Conservation (phyloP, 371 early-diverging fungal genomes). For the Syncephalastrum monosporum region DNA sequence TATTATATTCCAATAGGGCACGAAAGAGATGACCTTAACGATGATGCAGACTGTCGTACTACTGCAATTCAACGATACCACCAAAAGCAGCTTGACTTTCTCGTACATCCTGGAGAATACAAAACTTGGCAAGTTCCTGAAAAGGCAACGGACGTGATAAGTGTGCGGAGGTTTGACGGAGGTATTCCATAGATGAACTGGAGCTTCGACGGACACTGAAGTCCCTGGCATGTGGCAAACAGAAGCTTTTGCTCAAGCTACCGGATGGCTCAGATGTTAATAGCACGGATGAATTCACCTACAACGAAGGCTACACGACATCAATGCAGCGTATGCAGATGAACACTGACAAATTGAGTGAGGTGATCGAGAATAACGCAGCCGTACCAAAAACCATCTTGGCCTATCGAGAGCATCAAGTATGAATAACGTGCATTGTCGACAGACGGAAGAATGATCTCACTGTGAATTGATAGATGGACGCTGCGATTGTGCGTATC, state of each 20-base stretch:
- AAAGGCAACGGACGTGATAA: background rate
- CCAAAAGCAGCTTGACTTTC: constrained; percentile 53
- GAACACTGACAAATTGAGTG: constrained; percentile 81
- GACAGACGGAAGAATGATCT: too few relatives aligned
- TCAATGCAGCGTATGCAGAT: constrained; percentile 72
- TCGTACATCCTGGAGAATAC: constrained; percentile 68
- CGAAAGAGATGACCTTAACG: constrained; percentile 51
- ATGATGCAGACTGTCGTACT: constrained; percentile 76
- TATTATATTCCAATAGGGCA: constrained; percentile 6
- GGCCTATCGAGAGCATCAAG: constrained; percentile 72
- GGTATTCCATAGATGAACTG: constrained; percentile 46
- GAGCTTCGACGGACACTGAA: constrained; percentile 81
- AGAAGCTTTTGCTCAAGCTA: constrained; percentile 69
- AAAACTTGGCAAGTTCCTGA: constrained; percentile 48
- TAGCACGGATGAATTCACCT: constrained; percentile 65
- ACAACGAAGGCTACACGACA: constrained; percentile 68
- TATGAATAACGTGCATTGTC: constrained; percentile 3
- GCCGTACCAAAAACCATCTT: constrained; percentile 71
- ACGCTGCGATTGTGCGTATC: constrained; percentile 94
- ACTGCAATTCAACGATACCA: constrained; percentile 71
- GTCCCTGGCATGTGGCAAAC: constrained; percentile 81
- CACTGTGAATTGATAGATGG: constrained; percentile 47
- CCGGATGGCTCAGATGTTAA: constrained; percentile 51
- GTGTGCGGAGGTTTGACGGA: background rate
- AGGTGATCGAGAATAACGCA: constrained; percentile 77